Percentiles rank a stretch among this genome's conserved stretches.
Conservation (phyloP, 192 early-diverging fungal genomes). For the Backusella circina region DNA sequence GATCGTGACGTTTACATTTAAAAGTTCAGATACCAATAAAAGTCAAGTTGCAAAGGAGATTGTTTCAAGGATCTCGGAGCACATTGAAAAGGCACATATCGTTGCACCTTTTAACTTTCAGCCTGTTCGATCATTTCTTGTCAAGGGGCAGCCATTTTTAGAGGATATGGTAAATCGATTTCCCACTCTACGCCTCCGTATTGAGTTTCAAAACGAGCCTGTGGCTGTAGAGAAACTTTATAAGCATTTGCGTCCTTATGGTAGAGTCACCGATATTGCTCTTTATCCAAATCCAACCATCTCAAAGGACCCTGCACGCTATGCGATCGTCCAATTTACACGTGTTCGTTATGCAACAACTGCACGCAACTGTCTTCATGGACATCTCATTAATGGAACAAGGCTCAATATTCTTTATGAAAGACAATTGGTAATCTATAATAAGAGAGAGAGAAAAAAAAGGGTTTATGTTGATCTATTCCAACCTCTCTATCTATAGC, state of each 20-base stretch:
- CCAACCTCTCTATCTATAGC: constrained; percentile 5
- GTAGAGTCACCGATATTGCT: constrained; percentile 79
- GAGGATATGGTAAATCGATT: constrained; percentile 65
- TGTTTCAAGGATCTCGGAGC: constrained; percentile 39
- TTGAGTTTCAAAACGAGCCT: constrained; percentile 78
- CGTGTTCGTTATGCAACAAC: constrained; percentile 78
- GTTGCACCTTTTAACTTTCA: constrained; percentile 68
- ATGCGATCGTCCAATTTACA: constrained; percentile 78
- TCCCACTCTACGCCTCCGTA: constrained; percentile 45
- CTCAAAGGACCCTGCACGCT: constrained; percentile 74
- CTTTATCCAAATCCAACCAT: constrained; percentile 47
- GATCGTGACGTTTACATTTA: constrained; percentile 51
- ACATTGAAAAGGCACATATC: constrained; percentile 48
- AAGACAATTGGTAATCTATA: constrained; percentile 35
- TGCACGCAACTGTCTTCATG: constrained; percentile 91
- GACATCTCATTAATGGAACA: constrained; percentile 65
- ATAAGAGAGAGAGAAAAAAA: background rate
- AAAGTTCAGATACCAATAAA: constrained; percentile 28
- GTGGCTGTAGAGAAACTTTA: constrained; percentile 60
- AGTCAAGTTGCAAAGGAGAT: constrained; percentile 43
- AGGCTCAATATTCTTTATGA: constrained; percentile 61
- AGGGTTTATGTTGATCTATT: background rate
- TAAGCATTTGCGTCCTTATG: constrained; percentile 71
- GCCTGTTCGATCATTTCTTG: constrained; percentile 58
- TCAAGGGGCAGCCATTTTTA: constrained; percentile 67